Conservation (phyloP, 2,329 filamentous ascomycete species). For the Fusarium redolens region DNA sequence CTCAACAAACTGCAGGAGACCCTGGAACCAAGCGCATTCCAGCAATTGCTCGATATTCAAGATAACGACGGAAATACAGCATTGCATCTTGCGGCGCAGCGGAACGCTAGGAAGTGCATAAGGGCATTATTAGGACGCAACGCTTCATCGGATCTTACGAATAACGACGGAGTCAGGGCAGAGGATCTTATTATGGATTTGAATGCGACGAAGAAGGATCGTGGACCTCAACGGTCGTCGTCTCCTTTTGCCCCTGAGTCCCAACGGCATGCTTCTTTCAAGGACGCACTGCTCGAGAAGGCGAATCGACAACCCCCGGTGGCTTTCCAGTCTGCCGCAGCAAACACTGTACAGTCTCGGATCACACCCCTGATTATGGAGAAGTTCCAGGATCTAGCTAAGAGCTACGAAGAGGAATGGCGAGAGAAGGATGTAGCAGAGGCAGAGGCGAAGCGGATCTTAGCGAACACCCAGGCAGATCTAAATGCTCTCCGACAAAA, state of each 20-base stretch:
- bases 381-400: slow-evolving; percentile 77
- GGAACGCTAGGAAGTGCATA: slow-evolving; percentile 89
- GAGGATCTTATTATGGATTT: slow-evolving; percentile 83
- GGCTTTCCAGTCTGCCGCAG: slow-evolving; percentile 70
- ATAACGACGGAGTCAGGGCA: slow-evolving; percentile 83
- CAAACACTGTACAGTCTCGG: slow-evolving; percentile 75
- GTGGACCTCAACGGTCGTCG: slow-evolving; percentile 79
- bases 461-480: slow-evolving; percentile 76
- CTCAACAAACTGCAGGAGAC: slow-evolving; percentile 87
- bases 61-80: slow-evolving; percentile 93
- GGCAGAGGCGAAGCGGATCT: slow-evolving; percentile 72
- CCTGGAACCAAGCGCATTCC: slow-evolving; percentile 79
- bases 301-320: slow-evolving; percentile 55
- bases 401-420: slow-evolving; percentile 79
- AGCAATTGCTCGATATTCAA: slow-evolving; percentile 81
- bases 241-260: slow-evolving; percentile 74
- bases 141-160: slow-evolving; percentile 84
- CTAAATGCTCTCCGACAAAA: slow-evolving; percentile 70
- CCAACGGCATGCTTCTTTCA: slow-evolving; percentile 65
- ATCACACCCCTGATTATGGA: slow-evolving; percentile 77
- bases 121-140: slow-evolving; percentile 82
- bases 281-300: slow-evolving; percentile 60
- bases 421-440: slow-evolving; percentile 78
- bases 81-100: slow-evolving; percentile 77
- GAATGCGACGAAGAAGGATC: slow-evolving; percentile 76